A percentile compares a stretch with the other conserved stretches of the same genome.
These are phyloP conservation scores for Trichoderma endophyticum DNA, from an alignment of 2,329 filamentous ascomycete genomes.

Conservation along the genomic window DNA sequence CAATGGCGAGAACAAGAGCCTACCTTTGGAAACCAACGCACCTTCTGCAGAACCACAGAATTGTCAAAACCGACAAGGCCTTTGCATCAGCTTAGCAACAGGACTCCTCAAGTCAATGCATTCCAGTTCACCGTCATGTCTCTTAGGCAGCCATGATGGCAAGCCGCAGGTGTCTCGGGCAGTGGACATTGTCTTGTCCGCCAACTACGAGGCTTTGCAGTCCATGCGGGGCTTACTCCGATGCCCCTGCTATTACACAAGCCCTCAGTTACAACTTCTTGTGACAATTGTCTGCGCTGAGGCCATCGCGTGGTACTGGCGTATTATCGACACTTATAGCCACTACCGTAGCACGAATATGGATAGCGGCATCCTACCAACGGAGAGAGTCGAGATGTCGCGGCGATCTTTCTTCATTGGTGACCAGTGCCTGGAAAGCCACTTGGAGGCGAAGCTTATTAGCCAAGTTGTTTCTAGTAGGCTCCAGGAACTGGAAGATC, in stretches of 20 bases:
- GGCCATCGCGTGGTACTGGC: slow-evolving; percentile 2
- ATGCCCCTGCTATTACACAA: slow-evolving; percentile 1
- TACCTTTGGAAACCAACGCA: neutral
- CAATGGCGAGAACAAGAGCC: neutral
- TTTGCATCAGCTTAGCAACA: neutral
- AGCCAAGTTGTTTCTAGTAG: neutral
- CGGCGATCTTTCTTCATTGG: neutral
- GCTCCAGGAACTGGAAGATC: neutral
- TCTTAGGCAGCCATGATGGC: neutral
- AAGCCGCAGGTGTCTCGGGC: neutral
- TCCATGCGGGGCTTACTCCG: neutral
- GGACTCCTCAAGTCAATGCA: neutral
- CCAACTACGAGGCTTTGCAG: neutral
- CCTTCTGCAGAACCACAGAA: neutral
- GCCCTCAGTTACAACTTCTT: neutral
- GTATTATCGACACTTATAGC: neutral
- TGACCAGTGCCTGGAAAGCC: neutral
- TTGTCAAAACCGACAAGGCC: neutral
- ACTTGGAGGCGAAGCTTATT: neutral
- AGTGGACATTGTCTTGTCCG: neutral
- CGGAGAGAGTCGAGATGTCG: neutral
- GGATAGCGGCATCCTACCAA: neutral
- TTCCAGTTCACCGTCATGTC: neutral
- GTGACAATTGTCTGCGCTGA: neutral
- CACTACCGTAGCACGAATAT: neutral